Evolutionary conservation across 371 early-diverging fungal species (phyloP).

Genomic region (Apophysomyces variabilis): DNA sequence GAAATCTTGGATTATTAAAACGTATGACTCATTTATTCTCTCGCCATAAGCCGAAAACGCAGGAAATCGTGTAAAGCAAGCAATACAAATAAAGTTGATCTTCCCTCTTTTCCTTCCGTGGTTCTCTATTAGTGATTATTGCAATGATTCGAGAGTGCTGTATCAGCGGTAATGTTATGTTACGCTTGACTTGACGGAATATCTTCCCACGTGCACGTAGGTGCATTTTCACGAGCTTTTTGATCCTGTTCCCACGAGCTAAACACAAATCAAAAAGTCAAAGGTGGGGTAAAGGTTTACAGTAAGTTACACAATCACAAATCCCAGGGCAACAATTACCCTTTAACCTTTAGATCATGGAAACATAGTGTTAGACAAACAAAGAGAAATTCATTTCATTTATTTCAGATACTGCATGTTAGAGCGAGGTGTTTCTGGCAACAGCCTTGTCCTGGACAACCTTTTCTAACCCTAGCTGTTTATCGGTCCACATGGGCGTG

Average conservation of each 20-base stretch:
- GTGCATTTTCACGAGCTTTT: constrained; percentile 3
- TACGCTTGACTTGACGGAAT: too few species aligned
- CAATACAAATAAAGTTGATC: neutral
- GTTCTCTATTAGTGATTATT: neutral
- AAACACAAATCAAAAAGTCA: too few species aligned
- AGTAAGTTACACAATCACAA: too few species aligned
- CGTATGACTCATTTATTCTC: neutral
- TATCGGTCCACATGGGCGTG: constrained; percentile 68
- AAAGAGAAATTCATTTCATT: neutral
- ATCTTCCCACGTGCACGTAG: neutral
- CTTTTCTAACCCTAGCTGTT: constrained; percentile 53
- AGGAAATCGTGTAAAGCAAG: neutral
- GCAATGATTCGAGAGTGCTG: too few species aligned
- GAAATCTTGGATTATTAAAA: neutral
- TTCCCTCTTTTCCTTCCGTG: neutral
- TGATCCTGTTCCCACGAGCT: too few species aligned
- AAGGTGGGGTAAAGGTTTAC: too few species aligned
- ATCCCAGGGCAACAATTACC: too few species aligned
- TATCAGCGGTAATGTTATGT: neutral
- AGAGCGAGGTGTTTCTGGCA: constrained; percentile 5
- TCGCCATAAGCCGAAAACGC: neutral
- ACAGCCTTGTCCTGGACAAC: constrained; percentile 21
- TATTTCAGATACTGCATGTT: neutral
- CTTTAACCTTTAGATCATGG: too few species aligned
- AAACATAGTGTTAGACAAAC: neutral